Percentiles rank a stretch among this genome's conserved stretches.
These are phyloP conservation scores for Neonectria punicea DNA, from an alignment of 2,329 filamentous ascomycete genomes.

Conservation along the genomic window DNA sequence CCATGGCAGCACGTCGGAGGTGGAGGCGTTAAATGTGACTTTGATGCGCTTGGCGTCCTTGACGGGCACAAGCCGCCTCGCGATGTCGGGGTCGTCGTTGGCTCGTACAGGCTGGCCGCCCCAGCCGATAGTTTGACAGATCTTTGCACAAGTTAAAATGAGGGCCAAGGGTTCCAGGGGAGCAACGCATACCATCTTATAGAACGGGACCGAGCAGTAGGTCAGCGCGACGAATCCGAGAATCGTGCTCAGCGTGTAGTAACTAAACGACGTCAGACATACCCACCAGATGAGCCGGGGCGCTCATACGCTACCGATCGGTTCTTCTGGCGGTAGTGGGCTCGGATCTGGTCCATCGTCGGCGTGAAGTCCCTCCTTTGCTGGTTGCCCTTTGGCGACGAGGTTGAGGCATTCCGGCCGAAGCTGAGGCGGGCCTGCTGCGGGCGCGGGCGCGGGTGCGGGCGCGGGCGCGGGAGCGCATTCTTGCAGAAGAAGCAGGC, in stretches of 20 bases:
- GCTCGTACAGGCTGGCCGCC: constrained; percentile 92
- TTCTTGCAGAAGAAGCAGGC: constrained; percentile 52
- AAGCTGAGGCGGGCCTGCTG: constrained; percentile 38
- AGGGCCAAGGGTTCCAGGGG: too few species aligned
- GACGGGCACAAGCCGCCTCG: constrained; percentile 82
- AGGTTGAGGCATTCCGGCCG: constrained; percentile 48
- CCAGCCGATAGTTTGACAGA: constrained; percentile 89
- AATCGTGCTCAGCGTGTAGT: constrained; percentile 81
- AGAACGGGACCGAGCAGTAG: constrained; percentile 86
- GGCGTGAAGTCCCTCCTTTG: constrained; percentile 41
- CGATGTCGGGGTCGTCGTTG: constrained; percentile 70
- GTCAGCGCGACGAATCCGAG: constrained; percentile 82
- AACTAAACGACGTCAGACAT: constrained; percentile 56
- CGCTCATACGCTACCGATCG: constrained; percentile 60
- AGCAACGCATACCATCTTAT: constrained; percentile 77
- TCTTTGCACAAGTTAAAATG: constrained; percentile 56
- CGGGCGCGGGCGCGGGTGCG: constrained; percentile 44
- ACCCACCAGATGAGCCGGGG: neutral
- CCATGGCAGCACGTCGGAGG: constrained; percentile 96
- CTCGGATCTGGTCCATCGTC: constrained; percentile 71
- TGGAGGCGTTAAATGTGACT: constrained; percentile 95
- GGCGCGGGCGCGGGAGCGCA: constrained; percentile 44
- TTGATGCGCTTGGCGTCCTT: constrained; percentile 84
- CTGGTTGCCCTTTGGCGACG: constrained; percentile 36
- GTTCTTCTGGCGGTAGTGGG: constrained; percentile 75